Base-by-base conservation (phyloP, 495 filamentous ascomycete species). In the Sordaria brevicollis region DNA sequence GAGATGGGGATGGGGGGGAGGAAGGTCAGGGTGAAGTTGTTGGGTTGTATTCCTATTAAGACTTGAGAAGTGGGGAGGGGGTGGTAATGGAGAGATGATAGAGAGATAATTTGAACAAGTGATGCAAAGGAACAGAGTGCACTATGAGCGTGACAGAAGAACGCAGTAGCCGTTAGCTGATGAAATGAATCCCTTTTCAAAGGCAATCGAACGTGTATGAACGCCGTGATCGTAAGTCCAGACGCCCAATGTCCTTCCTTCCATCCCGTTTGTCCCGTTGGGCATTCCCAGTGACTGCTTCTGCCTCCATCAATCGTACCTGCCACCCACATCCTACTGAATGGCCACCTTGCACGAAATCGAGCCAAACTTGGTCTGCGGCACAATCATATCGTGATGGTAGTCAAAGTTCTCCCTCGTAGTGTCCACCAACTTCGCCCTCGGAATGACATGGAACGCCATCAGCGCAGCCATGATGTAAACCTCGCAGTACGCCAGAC, bases 401-500 rank as follows among this genome's bases (percentile, higher is more conserved):
- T 78, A 78, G 17, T 65, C 71, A 19, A 78, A 35, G 49, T 78
- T 72, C 37, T 75, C 76, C 37, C 72, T 49, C 0, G 73, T 76
- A 7, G 76, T 78, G 10, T 78, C 72, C 65, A 65, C 49, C 17
- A 79, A 38, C 3, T 19, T 54, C 43, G 74, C 70, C 19, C 75
- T 70, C 5, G 77, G 76, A 17, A 77, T 29, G 17, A 78, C 68
- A 11, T 73, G 74, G 13, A 76, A 67, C 1, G 75, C 70, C 21
- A 78, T 21, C n/a, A 75, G 37, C 11, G 78, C 75, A 1, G 75
- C 41, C 70, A 77, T 74, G 49, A 78, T 31, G 57, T 75, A 78
- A 2, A 79, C 21, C 36, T 79, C 76, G 41, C 74, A 76, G 66
- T 78, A 76, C 9, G 76, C 78, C 49, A 79, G 68, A n/a, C 78